phyloP scores from a whole-genome alignment of 352 stramenopile species.

The Globisporangium spinosum region DNA sequence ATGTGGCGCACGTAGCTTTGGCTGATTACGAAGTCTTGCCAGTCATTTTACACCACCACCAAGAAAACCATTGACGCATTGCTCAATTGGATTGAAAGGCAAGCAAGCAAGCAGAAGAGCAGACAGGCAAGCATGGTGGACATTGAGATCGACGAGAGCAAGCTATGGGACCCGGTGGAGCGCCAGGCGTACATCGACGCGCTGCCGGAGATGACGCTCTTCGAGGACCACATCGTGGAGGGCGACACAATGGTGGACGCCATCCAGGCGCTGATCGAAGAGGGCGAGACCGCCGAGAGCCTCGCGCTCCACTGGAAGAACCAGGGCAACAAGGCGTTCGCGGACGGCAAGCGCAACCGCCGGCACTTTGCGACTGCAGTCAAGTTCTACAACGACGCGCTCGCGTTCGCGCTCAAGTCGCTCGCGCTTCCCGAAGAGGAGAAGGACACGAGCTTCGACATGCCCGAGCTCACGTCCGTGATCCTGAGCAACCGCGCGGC shows the following conservation, averaged over 20 bases:
- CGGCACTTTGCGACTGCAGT: constrained; percentile 74
- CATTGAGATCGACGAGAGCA: constrained; percentile 85
- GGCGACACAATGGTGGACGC: constrained; percentile 84
- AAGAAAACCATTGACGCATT: background rate
- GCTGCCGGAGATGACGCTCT: constrained; percentile 85
- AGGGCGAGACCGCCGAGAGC: constrained; percentile 83
- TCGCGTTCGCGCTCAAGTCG: constrained; percentile 77
- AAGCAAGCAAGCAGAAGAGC: background rate
- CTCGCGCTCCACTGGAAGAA: constrained; percentile 87
- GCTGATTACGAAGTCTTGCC: constrained; percentile 13
- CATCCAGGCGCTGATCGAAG: constrained; percentile 84
- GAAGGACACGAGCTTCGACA: constrained; percentile 55
- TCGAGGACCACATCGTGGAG: constrained; percentile 86
- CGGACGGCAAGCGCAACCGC: constrained; percentile 65
- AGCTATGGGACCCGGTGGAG: constrained; percentile 72
- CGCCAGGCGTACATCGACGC: constrained; percentile 85
- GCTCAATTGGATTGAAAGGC: background rate
- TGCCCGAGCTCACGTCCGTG: constrained; percentile 66
- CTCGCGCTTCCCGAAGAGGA: constrained; percentile 59
- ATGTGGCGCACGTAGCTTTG: constrained; percentile 8
- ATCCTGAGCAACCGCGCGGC: constrained; percentile 81
- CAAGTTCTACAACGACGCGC: constrained; percentile 75
- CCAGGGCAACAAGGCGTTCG: constrained; percentile 85
- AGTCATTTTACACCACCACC: constrained; percentile 17
- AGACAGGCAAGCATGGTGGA: constrained; percentile 57